Percentiles rank a stretch among this genome's conserved stretches.
Evolutionary conservation across 768 basidiomycete genomes (phyloP).

Genomic region (Asterophora parasitica): DNA sequence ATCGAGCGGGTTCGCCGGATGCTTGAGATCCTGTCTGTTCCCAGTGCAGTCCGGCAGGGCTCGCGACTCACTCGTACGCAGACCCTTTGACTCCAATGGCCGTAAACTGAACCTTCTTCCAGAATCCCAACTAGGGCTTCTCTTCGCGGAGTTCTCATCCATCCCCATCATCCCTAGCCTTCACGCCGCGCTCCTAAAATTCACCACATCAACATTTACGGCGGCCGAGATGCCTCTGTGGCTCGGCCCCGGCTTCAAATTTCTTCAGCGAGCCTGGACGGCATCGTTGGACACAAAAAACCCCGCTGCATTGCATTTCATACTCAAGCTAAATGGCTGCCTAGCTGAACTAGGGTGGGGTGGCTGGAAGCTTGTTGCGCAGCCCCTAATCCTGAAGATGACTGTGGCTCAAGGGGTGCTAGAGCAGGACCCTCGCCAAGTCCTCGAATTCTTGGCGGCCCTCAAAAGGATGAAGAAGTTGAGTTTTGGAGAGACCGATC

Average conservation of each 20-base stretch:
- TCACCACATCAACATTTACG: slow-evolving; percentile 33
- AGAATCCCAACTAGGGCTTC: slow-evolving; percentile 32
- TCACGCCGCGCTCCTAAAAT: slow-evolving; percentile 32
- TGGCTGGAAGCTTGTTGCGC: slow-evolving; percentile 69
- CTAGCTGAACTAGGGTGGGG: slow-evolving; percentile 67
- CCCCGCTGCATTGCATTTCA: slow-evolving; percentile 29
- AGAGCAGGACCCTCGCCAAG: slow-evolving; percentile 34
- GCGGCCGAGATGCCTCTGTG: slow-evolving; percentile 45
- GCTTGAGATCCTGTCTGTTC: slow-evolving; percentile 52
- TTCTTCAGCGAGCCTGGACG: slow-evolving; percentile 50
- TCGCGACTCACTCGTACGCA: slow-evolving; percentile 58
- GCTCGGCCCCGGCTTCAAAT: slow-evolving; percentile 50
- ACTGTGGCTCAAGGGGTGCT: slow-evolving; percentile 39
- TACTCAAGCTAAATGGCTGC: slow-evolving; percentile 50
- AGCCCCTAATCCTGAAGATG: slow-evolving; percentile 53
- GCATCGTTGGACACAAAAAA: slow-evolving; percentile 7
- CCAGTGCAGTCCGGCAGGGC: slow-evolving; percentile 65
- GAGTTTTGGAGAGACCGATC: slow-evolving; percentile 42
- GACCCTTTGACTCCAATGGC: not conserved
- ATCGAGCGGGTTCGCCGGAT: slow-evolving; percentile 44
- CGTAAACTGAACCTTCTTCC: not conserved
- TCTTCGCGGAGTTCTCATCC: slow-evolving; percentile 27
- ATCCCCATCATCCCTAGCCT: slow-evolving; percentile 26
- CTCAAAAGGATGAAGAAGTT: slow-evolving; percentile 47
- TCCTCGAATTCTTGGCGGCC: slow-evolving; percentile 46